These are phyloP conservation scores for Macrocystidia cucumis DNA, from an alignment of 1,284 basidiomycete species.

Conservation along the genomic window DNA sequence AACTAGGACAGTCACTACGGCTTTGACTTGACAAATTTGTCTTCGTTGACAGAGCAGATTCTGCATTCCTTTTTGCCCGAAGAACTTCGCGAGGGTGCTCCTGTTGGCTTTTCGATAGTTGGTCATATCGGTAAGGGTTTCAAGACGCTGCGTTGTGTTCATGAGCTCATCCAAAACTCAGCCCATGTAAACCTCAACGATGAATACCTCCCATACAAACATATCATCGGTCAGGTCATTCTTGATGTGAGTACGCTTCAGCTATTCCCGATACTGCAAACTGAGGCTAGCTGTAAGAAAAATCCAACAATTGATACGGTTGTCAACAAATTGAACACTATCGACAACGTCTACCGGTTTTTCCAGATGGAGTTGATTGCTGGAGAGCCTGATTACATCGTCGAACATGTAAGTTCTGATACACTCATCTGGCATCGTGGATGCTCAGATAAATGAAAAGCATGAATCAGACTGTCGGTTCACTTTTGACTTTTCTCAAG, in stretches of 20 bases:
- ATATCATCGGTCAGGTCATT: slow-evolving; percentile 87
- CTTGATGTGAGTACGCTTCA: slow-evolving; percentile 61
- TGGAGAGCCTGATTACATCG: slow-evolving; percentile 80
- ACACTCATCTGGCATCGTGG: slow-evolving; percentile 5
- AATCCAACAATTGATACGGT: slow-evolving; percentile 78
- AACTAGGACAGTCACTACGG: background rate
- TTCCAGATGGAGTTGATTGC: slow-evolving; percentile 98
- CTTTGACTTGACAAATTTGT: background rate
- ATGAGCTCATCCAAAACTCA: slow-evolving; percentile 14
- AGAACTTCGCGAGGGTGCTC: slow-evolving; percentile 69
- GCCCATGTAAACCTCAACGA: slow-evolving; percentile 88
- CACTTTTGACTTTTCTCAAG: slow-evolving; percentile 90
- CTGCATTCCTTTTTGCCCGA: slow-evolving; percentile 74
- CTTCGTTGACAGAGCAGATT: slow-evolving; percentile 65
- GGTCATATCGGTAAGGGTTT: slow-evolving; percentile 81
- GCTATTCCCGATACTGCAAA: slow-evolving; percentile 1
- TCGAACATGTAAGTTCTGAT: slow-evolving; percentile 64
- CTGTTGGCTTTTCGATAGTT: slow-evolving; percentile 81
- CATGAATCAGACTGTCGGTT: slow-evolving; percentile 82
- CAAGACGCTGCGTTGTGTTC: too few species aligned
- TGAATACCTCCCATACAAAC: slow-evolving; percentile 88
- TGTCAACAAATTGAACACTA: slow-evolving; percentile 91
- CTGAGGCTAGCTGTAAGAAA: slow-evolving; percentile 50
- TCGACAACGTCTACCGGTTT: slow-evolving; percentile 85
- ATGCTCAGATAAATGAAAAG: slow-evolving; percentile 30